These are phyloP conservation scores for Venturia pyrina DNA, from an alignment of 2,329 filamentous ascomycete species.

Conservation along the genomic window DNA sequence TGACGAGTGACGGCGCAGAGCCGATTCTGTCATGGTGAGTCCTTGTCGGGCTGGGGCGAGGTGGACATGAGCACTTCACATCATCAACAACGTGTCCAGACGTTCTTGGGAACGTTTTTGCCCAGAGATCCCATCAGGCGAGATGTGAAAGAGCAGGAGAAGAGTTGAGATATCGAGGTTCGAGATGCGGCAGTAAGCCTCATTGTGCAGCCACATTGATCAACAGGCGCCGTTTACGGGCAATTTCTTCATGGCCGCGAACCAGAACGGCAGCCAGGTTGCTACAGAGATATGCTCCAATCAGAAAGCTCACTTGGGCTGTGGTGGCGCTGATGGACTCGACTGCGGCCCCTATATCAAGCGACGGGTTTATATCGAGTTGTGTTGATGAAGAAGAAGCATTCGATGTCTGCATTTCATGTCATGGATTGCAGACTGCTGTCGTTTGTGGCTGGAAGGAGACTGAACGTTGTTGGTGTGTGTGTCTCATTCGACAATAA, in stretches of 20 bases:
- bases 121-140: not conserved
- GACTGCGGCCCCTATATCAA: not conserved
- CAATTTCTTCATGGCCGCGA: not conserved
- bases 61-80: not conserved
- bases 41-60: not conserved
- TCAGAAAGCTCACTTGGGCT: not conserved
- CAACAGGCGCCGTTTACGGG: not conserved
- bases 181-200: not conserved
- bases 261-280: not conserved
- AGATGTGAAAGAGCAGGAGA: not conserved
- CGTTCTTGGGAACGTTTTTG: not conserved
- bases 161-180: not conserved
- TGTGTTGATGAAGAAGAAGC: not conserved
- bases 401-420: not conserved
- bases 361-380: not conserved
- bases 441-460: not conserved
- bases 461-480: not conserved
- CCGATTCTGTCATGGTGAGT: constrained; percentile 3
- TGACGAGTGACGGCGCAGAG: constrained; percentile 1
- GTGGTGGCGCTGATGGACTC: constrained; percentile 2
- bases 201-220: constrained; percentile 2
- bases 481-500: not conserved
- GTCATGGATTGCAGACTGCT: not conserved
- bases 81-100: not conserved
- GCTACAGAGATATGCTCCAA: not conserved